Evolutionary conservation across 768 basidiomycete species (phyloP).

Genomic region (Mycena rosella): DNA sequence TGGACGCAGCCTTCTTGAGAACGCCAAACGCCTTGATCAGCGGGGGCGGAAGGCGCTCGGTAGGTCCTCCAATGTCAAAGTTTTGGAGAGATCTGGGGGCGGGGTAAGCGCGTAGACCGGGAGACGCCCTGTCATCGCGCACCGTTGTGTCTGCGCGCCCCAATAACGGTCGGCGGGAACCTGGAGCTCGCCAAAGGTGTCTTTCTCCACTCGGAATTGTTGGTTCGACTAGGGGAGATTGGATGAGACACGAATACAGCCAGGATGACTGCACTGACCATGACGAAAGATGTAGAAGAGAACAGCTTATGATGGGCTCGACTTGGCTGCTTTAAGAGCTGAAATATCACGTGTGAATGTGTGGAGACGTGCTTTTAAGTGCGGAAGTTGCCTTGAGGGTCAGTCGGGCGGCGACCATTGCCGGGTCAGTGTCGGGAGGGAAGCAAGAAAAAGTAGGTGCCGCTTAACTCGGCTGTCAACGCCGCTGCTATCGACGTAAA

Average conservation of each 20-base stretch:
- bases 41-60: conserved; percentile 94
- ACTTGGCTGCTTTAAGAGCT: conserved; percentile 7
- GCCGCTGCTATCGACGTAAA: background rate
- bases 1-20: conserved; percentile 95
- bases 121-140: conserved; percentile 30
- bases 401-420: conserved; percentile 30
- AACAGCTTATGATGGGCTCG: conserved; percentile 22
- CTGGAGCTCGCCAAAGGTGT: conserved; percentile 95
- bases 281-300: conserved; percentile 22
- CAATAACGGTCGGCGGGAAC: conserved; percentile 93
- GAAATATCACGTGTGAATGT: conserved; percentile 27
- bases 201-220: conserved; percentile 84
- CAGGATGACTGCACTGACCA: conserved; percentile 14
- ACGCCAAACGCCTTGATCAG: conserved; percentile 98
- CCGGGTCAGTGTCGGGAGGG: background rate
- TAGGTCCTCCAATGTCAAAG: conserved; percentile 97
- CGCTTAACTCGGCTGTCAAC: conserved; percentile 1
- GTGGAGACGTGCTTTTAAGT: background rate
- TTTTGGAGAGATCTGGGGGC: conserved; percentile 87
- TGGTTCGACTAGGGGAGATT: conserved; percentile 52
- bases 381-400: background rate
- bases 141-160: conserved; percentile 99
- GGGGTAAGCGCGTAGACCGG: background rate
- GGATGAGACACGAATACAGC: conserved; percentile 40
- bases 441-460: conserved; percentile 2